A percentile compares a stretch with the other conserved stretches of the same genome.
These are phyloP conservation scores for Moesziomyces antarcticus DNA, from an alignment of 1,284 basidiomycete species.

Conservation along the genomic window DNA sequence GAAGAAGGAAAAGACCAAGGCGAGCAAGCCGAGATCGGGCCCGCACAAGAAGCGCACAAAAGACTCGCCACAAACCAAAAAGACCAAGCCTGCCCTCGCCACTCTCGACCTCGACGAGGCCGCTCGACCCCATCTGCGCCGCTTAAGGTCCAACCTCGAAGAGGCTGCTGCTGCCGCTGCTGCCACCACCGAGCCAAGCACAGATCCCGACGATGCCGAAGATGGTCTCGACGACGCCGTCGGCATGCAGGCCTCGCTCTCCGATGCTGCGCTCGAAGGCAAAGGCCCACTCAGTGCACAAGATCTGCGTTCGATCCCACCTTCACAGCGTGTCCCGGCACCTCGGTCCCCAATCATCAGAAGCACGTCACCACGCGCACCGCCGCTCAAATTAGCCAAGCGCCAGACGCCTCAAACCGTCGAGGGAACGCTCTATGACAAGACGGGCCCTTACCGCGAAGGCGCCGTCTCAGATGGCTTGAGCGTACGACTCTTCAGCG, in stretches of 20 bases:
- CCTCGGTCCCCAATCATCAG: slow-evolving; percentile 13
- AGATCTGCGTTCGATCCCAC: slow-evolving; percentile 20
- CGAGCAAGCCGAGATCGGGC: slow-evolving; percentile 10
- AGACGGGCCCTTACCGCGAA: slow-evolving; percentile 61
- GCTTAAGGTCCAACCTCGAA: slow-evolving; percentile 40
- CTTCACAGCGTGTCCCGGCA: slow-evolving; percentile 3
- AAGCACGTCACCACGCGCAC: slow-evolving; percentile 27
- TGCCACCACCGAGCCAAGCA: slow-evolving; percentile 21
- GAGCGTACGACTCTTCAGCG: slow-evolving; percentile 63
- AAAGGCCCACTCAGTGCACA: slow-evolving; percentile 36
- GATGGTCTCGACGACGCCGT: slow-evolving; percentile 22
- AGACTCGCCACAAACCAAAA: slow-evolving; percentile 18
- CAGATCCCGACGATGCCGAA: slow-evolving; percentile 7
- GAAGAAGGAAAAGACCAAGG: slow-evolving; percentile 17
- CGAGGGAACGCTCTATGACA: slow-evolving; percentile 65
- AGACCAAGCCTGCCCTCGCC: slow-evolving; percentile 21
- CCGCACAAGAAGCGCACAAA: slow-evolving; percentile 9
- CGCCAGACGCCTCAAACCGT: slow-evolving; percentile 54
- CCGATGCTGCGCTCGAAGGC: slow-evolving; percentile 38
- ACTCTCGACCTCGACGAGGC: slow-evolving; percentile 40
- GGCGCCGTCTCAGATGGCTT: slow-evolving; percentile 63
- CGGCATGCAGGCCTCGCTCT: slow-evolving; percentile 25
- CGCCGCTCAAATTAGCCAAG: slow-evolving; percentile 49
- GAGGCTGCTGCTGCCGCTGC: slow-evolving; percentile 54
- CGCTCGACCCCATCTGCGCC: slow-evolving; percentile 30